Base-by-base conservation (phyloP, 352 stramenopile species). In the Blastocystis sp. region DNA sequence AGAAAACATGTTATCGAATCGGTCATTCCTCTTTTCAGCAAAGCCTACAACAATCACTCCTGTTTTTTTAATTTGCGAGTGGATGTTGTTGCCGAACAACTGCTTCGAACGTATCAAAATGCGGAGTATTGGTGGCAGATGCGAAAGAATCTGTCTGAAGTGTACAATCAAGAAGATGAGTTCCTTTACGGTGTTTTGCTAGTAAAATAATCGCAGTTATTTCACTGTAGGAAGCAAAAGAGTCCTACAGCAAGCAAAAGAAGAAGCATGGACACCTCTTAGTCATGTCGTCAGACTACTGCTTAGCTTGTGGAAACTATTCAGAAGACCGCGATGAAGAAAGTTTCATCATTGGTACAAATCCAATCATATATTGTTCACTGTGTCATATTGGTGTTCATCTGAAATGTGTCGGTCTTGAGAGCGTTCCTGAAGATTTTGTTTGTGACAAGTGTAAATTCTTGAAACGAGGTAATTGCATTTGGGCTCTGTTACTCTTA, bases 351-450 rank as follows among this genome's bases (percentile, higher is more conserved):
- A 85, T 85, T 43, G 73, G 73, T 9, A 85, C 56, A 26, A 85
- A 85, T 43, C 73, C 73, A 2, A 85, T 85, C n/a, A 85, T 85
- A 5, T 85, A 85, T 43, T 85, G 73, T 55, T 85, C 73, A 5
- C 3, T 47, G 18, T 85, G 73, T 45, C 73, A 85, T 18, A 45
- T 85, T 18, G 73, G 73, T 37, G 73, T 85, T 16, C 73, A 85
- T 43, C 16, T 85, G 73, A 85, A 85, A 37, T 85, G 73, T 45
- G 73, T 85, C 11, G 73, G 73, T 30, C 73, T 85, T 2, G 20
- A 54, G 26, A n/a, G 20, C 16, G 54, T 85, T 30, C 73, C 73
- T 24, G 34, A 64, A 11, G 26, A n/a, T 4, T 85, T 85, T 34
- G 16, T 68, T 30, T 85, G 73, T 34, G 73, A 85, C 56, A 85